Conservation (phyloP, 805 yeast species). For the Starmerella etchellsii region DNA sequence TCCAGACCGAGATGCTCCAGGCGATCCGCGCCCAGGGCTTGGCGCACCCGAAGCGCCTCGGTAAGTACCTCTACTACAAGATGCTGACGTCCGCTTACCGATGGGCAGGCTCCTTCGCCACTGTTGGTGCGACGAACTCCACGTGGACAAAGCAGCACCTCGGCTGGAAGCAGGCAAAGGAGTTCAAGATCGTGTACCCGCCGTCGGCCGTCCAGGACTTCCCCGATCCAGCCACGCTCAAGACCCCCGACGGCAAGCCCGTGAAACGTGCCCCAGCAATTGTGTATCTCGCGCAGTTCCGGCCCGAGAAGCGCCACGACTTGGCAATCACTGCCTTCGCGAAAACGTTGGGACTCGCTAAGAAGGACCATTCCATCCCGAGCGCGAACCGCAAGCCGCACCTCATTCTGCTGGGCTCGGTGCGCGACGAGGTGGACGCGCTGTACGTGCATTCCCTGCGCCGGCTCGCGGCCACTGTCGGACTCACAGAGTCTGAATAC, state of each 20-base stretch:
- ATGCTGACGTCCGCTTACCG: slow-evolving; percentile 50
- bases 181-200: slow-evolving; percentile 54
- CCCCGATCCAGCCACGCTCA: slow-evolving; percentile 22
- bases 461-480: slow-evolving; percentile 31
- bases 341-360: slow-evolving; percentile 29
- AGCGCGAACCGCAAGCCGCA: slow-evolving; percentile 33
- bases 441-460: slow-evolving; percentile 41
- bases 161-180: slow-evolving; percentile 45
- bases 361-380: slow-evolving; percentile 11
- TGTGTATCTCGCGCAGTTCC: slow-evolving; percentile 74
- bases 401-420: slow-evolving; percentile 70
- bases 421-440: slow-evolving; percentile 57
- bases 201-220: slow-evolving; percentile 69
- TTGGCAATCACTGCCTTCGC: slow-evolving; percentile 55
- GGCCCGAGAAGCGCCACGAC: slow-evolving; percentile 87
- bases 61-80: slow-evolving; percentile 48
- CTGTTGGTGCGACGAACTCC: slow-evolving; percentile 63
- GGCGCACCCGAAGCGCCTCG: slow-evolving; percentile 30
- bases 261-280: slow-evolving; percentile 16
- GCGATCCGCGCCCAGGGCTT: slow-evolving; percentile 13
- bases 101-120: slow-evolving; percentile 52
- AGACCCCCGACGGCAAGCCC: too few species aligned
- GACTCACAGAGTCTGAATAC: slow-evolving; percentile 32
- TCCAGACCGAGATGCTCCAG: slow-evolving; percentile 66
- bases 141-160: slow-evolving; percentile 86